Evolutionary conservation across 2,329 filamentous ascomycete genomes (phyloP).

Genomic region (Chrysosporium keratinophilum): DNA sequence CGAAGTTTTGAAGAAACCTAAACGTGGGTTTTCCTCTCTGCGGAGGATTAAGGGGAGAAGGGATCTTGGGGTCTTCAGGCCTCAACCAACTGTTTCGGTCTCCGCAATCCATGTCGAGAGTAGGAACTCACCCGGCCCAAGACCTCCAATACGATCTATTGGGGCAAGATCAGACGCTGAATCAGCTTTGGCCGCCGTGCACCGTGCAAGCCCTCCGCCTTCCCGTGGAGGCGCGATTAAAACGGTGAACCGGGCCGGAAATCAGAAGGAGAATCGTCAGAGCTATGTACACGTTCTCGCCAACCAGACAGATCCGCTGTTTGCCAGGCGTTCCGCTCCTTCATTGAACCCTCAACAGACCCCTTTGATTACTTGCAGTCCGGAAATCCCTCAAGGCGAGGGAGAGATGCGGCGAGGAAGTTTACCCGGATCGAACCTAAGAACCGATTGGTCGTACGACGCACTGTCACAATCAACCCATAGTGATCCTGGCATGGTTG

Average conservation of each 20-base stretch:
- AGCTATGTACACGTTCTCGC: conserved; percentile 28
- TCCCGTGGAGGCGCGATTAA: conserved; percentile 16
- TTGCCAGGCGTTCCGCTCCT: conserved; percentile 4
- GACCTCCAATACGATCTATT: conserved; percentile 17
- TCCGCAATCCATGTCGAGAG: conserved; percentile 25
- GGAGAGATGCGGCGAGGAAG: not conserved
- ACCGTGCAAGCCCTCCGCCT: conserved; percentile 28
- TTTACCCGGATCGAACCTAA: not conserved
- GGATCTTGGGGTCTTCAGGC: conserved; percentile 22
- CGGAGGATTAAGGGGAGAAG: conserved; percentile 13
- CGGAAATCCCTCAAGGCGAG: not conserved
- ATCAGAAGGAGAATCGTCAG: conserved; percentile 23
- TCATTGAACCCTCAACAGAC: not conserved
- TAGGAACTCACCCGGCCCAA: conserved; percentile 21
- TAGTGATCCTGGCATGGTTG: conserved; percentile 13
- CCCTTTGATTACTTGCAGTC: not conserved
- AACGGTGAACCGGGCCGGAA: conserved; percentile 5
- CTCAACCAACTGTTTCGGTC: conserved; percentile 20
- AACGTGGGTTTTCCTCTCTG: not conserved
- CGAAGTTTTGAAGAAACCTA: conserved; percentile 8
- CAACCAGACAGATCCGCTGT: not conserved
- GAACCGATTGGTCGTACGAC: not conserved
- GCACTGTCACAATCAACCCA: conserved; percentile 11
- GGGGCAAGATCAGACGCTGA: conserved; percentile 30
- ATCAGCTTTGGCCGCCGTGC: conserved; percentile 31